Percentiles rank a stretch among this genome's conserved stretches.
Evolutionary conservation across 2,329 filamentous ascomycete species (phyloP).

Genomic region (Phyllosticta citriasiana): DNA sequence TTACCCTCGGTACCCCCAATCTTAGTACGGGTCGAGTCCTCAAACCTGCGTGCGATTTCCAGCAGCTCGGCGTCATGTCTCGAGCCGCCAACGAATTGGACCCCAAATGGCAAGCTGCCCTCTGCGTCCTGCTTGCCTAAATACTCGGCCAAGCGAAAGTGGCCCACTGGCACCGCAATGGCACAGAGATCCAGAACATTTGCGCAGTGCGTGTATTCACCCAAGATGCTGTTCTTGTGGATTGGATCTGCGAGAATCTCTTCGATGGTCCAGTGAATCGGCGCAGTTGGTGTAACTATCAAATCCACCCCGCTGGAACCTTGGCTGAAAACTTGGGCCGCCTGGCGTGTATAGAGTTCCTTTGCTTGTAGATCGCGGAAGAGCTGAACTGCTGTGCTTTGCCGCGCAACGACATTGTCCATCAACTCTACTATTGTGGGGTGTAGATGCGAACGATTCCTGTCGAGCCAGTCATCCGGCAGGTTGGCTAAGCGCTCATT

Average conservation of each 20-base stretch:
- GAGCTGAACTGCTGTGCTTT: slow-evolving; percentile 22
- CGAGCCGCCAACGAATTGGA: slow-evolving; percentile 29
- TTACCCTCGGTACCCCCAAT: neutral
- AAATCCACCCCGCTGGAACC: slow-evolving; percentile 21
- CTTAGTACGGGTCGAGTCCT: slow-evolving; percentile 10
- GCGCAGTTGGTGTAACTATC: slow-evolving; percentile 44
- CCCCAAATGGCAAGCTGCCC: slow-evolving; percentile 30
- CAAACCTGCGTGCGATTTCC: slow-evolving; percentile 27
- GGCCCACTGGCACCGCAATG: slow-evolving; percentile 39
- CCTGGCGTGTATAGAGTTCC: slow-evolving; percentile 22
- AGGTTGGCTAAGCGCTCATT: slow-evolving; percentile 42
- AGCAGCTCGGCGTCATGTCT: slow-evolving; percentile 31
- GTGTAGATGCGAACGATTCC: slow-evolving; percentile 33
- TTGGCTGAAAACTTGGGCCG: slow-evolving; percentile 21
- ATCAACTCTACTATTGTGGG: slow-evolving; percentile 39
- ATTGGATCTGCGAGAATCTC: slow-evolving; percentile 45
- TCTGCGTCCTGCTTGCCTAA: slow-evolving; percentile 18
- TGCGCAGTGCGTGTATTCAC: slow-evolving; percentile 48
- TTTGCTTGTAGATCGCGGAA: slow-evolving; percentile 26
- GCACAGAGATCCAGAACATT: slow-evolving; percentile 48
- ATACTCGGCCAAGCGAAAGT: slow-evolving; percentile 20
- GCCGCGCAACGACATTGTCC: slow-evolving; percentile 18
- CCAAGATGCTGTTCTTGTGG: slow-evolving; percentile 39
- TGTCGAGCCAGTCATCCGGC: slow-evolving; percentile 22
- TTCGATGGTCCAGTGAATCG: slow-evolving; percentile 39